Conservation (phyloP, 345 rosid genomes). For the Corchorus capsularis region DNA sequence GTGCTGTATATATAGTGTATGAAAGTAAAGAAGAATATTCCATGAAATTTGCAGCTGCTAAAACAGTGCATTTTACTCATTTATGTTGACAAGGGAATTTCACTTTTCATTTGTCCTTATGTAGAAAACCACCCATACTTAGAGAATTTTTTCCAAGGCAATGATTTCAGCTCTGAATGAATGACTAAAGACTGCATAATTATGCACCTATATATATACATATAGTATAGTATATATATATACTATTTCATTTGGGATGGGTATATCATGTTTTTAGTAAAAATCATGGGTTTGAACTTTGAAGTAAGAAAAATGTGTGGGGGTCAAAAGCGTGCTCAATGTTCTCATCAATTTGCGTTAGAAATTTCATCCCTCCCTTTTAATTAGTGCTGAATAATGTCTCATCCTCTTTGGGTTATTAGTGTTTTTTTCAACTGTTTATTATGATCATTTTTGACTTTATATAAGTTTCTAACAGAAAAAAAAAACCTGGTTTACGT, state of each 20-base stretch:
- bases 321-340: slow-evolving; percentile 18
- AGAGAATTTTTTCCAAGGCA: slow-evolving; percentile 23
- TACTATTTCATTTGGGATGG: not conserved
- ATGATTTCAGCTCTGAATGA: slow-evolving; percentile 36
- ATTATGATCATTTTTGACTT: slow-evolving; percentile 6
- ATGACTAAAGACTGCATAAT: not conserved
- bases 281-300: not conserved
- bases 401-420: not conserved
- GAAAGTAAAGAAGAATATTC: not conserved
- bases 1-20: too few species aligned
- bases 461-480: not conserved
- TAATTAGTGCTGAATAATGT: not conserved
- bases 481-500: not conserved
- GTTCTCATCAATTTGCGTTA: not conserved
- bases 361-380: not conserved
- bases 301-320: not conserved
- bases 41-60: not conserved
- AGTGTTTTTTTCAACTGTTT: not conserved
- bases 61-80: slow-evolving; percentile 15
- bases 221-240: too few species aligned
- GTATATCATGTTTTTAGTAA: not conserved
- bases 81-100: not conserved
- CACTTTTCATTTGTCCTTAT: slow-evolving; percentile 16
- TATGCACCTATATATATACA: not conserved
- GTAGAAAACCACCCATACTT: not conserved